Evolutionary conservation across 192 early-diverging fungal genomes (phyloP).

Genomic region (Umbelopsis sp.): DNA sequence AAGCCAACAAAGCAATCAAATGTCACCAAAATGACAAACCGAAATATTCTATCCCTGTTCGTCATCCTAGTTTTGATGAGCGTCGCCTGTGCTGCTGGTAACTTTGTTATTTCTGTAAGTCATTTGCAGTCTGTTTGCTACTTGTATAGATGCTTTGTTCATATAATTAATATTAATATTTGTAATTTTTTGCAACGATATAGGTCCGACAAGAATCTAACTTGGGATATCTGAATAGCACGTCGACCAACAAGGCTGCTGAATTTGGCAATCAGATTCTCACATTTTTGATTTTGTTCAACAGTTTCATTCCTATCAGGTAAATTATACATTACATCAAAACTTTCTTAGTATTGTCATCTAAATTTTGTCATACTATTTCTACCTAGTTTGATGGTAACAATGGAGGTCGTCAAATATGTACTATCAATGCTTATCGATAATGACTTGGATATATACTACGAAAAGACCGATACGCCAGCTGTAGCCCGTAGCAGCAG

Average conservation of each 20-base stretch:
- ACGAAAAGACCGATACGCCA: slow-evolving; percentile 90
- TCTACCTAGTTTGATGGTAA: slow-evolving; percentile 86
- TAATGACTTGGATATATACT: slow-evolving; percentile 94
- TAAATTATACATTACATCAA: slow-evolving; percentile 28
- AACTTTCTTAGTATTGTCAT: slow-evolving; percentile 28
- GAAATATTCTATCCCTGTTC: slow-evolving; percentile 93
- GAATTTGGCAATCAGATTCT: slow-evolving; percentile 88
- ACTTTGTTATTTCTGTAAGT: slow-evolving; percentile 60
- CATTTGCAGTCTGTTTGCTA: too few relatives aligned
- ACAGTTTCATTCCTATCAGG: slow-evolving; percentile 98
- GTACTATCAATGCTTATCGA: slow-evolving; percentile 87
- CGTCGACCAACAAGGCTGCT: slow-evolving; percentile 19
- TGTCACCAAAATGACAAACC: slow-evolving; percentile 89
- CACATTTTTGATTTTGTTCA: slow-evolving; percentile 98
- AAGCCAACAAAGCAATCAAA: slow-evolving; percentile 94
- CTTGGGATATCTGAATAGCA: slow-evolving; percentile 44
- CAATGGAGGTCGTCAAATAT: slow-evolving; percentile 98
- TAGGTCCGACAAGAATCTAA: neutral
- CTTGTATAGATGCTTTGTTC: too few relatives aligned
- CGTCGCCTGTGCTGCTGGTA: slow-evolving; percentile 85
- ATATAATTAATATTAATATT: too few relatives aligned
- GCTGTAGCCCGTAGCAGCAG: slow-evolving; percentile 91
- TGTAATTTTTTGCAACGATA: neutral
- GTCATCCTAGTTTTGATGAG: slow-evolving; percentile 82
- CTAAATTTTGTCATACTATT: too few relatives aligned